phyloP scores from a whole-genome alignment of 768 basidiomycete species.

The Rhodocollybia butyracea region DNA sequence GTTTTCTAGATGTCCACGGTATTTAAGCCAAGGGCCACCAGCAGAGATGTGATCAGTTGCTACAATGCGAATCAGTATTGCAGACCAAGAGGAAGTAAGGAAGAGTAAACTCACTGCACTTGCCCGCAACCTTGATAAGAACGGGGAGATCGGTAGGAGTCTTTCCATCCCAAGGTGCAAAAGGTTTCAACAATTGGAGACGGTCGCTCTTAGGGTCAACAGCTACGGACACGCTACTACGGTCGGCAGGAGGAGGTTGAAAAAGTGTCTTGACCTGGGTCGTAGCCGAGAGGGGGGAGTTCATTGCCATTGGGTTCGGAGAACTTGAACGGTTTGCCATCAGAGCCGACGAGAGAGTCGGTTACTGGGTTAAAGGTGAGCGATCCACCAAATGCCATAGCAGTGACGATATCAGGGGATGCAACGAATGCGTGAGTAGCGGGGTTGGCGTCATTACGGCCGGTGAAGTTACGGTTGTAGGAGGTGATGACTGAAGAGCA shows the following conservation, averaged over 20 bases:
- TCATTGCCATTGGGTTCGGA: slow-evolving; percentile 87
- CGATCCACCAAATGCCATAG: slow-evolving; percentile 90
- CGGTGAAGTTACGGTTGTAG: slow-evolving; percentile 99
- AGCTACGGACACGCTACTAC: slow-evolving; percentile 79
- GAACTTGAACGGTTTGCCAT: slow-evolving; percentile 98
- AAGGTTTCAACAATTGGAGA: slow-evolving; percentile 77
- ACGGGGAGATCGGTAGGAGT: slow-evolving; percentile 85
- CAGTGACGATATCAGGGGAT: slow-evolving; percentile 93
- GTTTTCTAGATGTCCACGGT: slow-evolving; percentile 98
- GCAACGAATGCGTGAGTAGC: slow-evolving; percentile 97
- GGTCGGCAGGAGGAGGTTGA: slow-evolving; percentile 89
- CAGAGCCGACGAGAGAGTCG: slow-evolving; percentile 81
- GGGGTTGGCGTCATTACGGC: slow-evolving; percentile 99
- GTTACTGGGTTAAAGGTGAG: slow-evolving; percentile 97
- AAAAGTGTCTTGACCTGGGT: slow-evolving; percentile 96
- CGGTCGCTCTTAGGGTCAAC: slow-evolving; percentile 78
- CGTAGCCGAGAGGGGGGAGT: slow-evolving; percentile 93
- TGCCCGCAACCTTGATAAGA: slow-evolving; percentile 98
- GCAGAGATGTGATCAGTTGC: slow-evolving; percentile 95
- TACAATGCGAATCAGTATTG: slow-evolving; percentile 18
- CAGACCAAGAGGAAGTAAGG: background rate
- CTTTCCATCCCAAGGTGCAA: slow-evolving; percentile 92
- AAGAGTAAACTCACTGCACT: slow-evolving; percentile 76
- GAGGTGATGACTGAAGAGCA: slow-evolving; percentile 83
- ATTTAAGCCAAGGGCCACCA: slow-evolving; percentile 99